Evolutionary conservation across 805 yeast genomes (phyloP).

Genomic region (Alloascoidea hylecoeti): DNA sequence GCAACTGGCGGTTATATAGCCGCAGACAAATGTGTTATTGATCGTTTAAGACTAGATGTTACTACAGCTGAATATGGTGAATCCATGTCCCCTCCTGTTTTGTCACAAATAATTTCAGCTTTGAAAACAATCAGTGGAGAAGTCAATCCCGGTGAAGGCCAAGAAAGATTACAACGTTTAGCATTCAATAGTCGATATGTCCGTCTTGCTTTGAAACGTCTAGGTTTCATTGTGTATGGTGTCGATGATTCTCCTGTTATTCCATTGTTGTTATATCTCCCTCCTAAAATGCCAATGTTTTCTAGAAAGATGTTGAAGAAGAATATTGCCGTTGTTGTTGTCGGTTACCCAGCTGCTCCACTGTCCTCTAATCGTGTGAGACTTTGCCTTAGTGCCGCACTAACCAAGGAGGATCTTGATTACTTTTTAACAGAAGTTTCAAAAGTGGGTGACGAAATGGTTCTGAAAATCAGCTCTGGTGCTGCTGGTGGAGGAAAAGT

Average conservation of each 20-base stretch:
- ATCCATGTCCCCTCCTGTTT: conserved; percentile 80
- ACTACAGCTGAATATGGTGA: conserved; percentile 72
- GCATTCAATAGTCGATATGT: conserved; percentile 94
- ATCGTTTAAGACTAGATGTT: conserved; percentile 58
- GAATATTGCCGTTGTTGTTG: conserved; percentile 89
- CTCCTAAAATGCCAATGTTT: conserved; percentile 89
- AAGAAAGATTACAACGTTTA: conserved; percentile 78
- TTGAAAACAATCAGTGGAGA: conserved; percentile 70
- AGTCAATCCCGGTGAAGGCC: conserved; percentile 84
- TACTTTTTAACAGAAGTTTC: conserved; percentile 53
- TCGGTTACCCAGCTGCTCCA: conserved; percentile 97
- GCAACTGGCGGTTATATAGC: conserved; percentile 98
- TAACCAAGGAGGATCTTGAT: conserved; percentile 91
- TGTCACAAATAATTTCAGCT: conserved; percentile 76
- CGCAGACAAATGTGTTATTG: conserved; percentile 55
- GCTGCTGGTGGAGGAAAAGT: conserved; percentile 44
- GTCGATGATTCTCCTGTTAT: conserved; percentile 94
- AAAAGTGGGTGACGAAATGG: conserved; percentile 65
- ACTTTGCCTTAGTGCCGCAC: conserved; percentile 81
- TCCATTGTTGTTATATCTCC: conserved; percentile 77
- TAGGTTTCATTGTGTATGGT: conserved; percentile 92
- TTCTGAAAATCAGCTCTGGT: conserved; percentile 67
- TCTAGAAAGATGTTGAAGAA: conserved; percentile 67
- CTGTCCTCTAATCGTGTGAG: conserved; percentile 81
- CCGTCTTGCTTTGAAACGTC: conserved; percentile 76